Percentiles rank a stretch among this genome's conserved stretches.
phyloP scores from a whole-genome alignment of 2,329 filamentous ascomycete genomes.

The Penicillium sp. region DNA sequence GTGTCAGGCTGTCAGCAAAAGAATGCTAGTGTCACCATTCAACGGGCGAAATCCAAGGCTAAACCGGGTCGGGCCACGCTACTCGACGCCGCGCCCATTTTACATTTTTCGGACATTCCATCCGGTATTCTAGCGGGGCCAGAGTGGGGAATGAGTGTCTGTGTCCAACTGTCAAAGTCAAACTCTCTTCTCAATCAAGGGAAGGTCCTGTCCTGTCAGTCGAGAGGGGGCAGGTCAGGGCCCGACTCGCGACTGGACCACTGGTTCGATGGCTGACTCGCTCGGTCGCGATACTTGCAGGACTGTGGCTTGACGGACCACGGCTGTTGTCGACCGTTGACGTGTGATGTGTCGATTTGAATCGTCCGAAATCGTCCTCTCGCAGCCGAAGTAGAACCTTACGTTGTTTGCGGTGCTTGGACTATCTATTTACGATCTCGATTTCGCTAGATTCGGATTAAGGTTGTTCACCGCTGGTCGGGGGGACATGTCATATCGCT shows the following conservation, averaged over 20 bases:
- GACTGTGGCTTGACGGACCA: not conserved
- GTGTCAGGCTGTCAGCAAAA: no score
- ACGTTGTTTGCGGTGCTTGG: not conserved
- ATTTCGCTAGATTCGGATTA: not conserved
- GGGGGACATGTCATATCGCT: not conserved
- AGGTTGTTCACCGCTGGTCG: not conserved
- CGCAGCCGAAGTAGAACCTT: not conserved
- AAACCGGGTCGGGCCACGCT: not conserved
- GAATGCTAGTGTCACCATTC: not conserved
- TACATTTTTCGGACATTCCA: not conserved
- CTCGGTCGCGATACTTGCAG: not conserved
- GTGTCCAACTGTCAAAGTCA: not conserved
- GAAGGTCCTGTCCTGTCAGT: not conserved
- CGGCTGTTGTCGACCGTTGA: not conserved
- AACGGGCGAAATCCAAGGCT: not conserved
- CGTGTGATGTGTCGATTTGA: conserved; percentile 4
- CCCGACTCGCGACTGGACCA: no score
- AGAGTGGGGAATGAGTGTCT: no score
- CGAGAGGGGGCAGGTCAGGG: no score
- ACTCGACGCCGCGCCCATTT: not conserved
- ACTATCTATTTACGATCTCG: not conserved
- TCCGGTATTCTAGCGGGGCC: not conserved
- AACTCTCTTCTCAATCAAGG: no score
- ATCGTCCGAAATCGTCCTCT: not conserved
- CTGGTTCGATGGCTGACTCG: not conserved